Percentiles rank a stretch among this genome's conserved stretches.
Conservation (phyloP, 345 rosid species). For the Citrus inodora region DNA sequence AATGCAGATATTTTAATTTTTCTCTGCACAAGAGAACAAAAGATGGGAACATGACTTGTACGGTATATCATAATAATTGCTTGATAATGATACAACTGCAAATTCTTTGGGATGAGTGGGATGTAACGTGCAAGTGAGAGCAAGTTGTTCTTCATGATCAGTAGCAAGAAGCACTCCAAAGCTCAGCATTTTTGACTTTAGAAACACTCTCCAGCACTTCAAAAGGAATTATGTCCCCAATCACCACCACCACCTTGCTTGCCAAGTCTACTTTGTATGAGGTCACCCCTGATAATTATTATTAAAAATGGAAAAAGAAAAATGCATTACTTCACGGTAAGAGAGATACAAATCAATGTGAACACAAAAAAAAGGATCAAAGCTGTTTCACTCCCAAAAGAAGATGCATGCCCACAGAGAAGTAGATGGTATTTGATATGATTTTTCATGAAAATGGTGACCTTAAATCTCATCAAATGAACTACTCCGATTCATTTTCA, state of each 20-base stretch:
- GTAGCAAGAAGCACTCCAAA: conserved; percentile 45
- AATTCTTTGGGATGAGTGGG: background rate
- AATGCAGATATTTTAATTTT: background rate
- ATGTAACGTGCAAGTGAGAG: background rate
- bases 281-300: conserved; percentile 61
- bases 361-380: background rate
- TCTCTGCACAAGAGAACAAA: background rate
- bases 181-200: conserved; percentile 78
- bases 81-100: background rate
- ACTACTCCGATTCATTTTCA: background rate
- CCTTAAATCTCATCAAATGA: background rate
- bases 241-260: conserved; percentile 83
- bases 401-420: background rate
- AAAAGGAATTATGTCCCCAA: conserved; percentile 67
- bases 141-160: background rate
- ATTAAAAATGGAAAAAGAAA: background rate
- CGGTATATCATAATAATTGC: background rate
- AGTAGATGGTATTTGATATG: background rate
- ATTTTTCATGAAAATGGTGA: background rate
- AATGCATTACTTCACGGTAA: background rate
- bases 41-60: conserved; percentile 1
- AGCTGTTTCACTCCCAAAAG: background rate
- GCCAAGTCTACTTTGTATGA: conserved; percentile 89
- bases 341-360: background rate
- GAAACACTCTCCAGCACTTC: conserved; percentile 83